phyloP scores from a whole-genome alignment of 179 eudicot species.

The Pouteria campechiana region DNA sequence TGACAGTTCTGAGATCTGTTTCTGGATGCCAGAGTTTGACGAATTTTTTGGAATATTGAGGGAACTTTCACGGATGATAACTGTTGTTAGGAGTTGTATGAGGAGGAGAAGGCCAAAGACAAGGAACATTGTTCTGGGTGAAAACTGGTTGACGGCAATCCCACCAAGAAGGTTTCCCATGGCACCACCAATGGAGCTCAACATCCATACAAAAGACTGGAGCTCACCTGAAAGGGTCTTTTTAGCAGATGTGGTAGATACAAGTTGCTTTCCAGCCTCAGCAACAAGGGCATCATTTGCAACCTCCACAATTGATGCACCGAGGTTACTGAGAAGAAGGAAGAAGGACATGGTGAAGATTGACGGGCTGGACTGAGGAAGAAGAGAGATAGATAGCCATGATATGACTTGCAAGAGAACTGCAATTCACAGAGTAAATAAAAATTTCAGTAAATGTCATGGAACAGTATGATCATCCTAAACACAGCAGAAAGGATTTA shows the following conservation, averaged over 20 bases:
- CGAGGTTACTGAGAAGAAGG: constrained; percentile 82
- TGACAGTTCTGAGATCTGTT: constrained; percentile 50
- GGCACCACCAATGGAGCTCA: constrained; percentile 72
- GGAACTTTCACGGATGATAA: constrained; percentile 40
- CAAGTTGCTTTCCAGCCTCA: constrained; percentile 54
- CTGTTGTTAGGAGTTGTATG: constrained; percentile 44
- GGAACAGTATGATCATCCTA: too few species aligned
- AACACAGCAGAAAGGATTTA: too few species aligned
- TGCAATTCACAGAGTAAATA: constrained; percentile 20
- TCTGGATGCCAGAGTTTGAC: constrained; percentile 31
- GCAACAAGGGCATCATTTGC: constrained; percentile 97
- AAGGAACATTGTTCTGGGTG: constrained; percentile 48
- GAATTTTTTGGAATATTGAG: constrained; percentile 53
- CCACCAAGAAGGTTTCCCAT: constrained; percentile 75
- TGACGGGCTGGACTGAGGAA: constrained; percentile 51
- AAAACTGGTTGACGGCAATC: constrained; percentile 32
- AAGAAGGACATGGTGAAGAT: constrained; percentile 49
- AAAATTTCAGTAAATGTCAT: not conserved
- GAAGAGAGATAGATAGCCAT: constrained; percentile 60
- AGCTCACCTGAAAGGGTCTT: constrained; percentile 39
- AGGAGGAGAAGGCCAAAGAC: constrained; percentile 38
- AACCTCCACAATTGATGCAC: constrained; percentile 85
- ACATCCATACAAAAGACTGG: constrained; percentile 94
- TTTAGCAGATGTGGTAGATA: constrained; percentile 16
- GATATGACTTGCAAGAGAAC: constrained; percentile 79